phyloP scores from a whole-genome alignment of 345 rosid species.

The Eucalyptus polyanthemos region DNA sequence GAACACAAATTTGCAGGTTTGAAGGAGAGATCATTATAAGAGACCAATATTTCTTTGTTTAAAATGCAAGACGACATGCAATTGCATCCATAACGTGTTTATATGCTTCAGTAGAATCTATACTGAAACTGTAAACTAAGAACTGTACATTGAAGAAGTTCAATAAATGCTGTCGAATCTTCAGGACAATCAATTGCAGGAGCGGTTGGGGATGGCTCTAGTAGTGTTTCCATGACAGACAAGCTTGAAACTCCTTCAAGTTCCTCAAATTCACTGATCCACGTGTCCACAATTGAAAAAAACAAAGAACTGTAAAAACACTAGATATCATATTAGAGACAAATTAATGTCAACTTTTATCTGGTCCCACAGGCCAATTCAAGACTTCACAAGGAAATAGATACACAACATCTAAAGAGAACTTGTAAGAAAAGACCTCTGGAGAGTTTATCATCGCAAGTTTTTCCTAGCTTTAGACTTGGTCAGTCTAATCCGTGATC shows the following conservation, averaged over 20 bases:
- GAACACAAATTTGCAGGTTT: neutral
- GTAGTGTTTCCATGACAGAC: slow-evolving; percentile 38
- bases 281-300: neutral
- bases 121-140: neutral
- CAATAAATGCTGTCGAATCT: slow-evolving; percentile 31
- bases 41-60: neutral
- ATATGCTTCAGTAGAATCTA: neutral
- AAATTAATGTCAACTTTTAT: neutral
- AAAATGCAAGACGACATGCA: neutral
- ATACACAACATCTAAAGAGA: neutral
- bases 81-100: neutral
- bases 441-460: neutral
- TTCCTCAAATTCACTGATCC: slow-evolving; percentile 49
- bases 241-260: slow-evolving; percentile 52
- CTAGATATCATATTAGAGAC: neutral
- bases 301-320: neutral
- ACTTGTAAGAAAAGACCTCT: neutral
- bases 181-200: slow-evolving; percentile 27
- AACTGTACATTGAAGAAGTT: slow-evolving; percentile 46
- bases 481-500: neutral
- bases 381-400: neutral
- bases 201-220: slow-evolving; percentile 36
- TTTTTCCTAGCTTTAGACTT: neutral
- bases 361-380: neutral
- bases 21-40: neutral